phyloP scores from a whole-genome alignment of 176 grass and related monocot genomes.

The Elaeis guineensis region DNA sequence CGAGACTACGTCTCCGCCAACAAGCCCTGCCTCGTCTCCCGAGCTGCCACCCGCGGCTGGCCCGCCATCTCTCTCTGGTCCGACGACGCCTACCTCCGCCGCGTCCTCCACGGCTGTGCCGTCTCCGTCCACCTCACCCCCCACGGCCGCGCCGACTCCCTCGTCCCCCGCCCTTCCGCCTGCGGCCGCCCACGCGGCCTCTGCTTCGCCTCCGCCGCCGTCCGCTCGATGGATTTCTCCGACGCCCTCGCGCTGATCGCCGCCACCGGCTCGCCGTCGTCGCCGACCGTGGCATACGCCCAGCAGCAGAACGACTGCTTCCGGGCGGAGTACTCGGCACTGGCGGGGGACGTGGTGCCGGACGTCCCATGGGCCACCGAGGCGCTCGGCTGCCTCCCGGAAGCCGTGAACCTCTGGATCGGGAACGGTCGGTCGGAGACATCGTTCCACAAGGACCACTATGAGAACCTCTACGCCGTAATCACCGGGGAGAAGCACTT shows the following conservation, averaged over 20 bases:
- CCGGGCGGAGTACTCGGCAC: conserved; percentile 54
- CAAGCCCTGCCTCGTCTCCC: conserved; percentile 66
- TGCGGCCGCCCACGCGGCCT: not conserved
- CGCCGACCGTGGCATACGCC: conserved; percentile 56
- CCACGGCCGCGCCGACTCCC: conserved; percentile 66
- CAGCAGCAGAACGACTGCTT: conserved; percentile 97
- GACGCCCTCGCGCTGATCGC: conserved; percentile 38
- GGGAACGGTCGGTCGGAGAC: conserved; percentile 62
- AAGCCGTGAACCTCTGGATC: conserved; percentile 92
- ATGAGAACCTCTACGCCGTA: conserved; percentile 87
- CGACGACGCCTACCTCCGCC: conserved; percentile 53
- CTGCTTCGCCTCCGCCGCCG: conserved; percentile 69
- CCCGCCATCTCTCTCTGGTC: conserved; percentile 63
- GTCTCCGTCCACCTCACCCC: conserved; percentile 92
- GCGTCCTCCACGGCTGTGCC: conserved; percentile 33
- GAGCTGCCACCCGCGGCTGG: conserved; percentile 65
- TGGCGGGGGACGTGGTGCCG: conserved; percentile 67
- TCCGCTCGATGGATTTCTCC: conserved; percentile 53
- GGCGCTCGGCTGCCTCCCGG: conserved; percentile 66
- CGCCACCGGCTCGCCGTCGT: conserved; percentile 23
- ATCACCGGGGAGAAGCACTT: conserved; percentile 90
- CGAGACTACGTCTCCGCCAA: conserved; percentile 63
- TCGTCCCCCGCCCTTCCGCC: conserved; percentile 29
- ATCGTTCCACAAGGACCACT: conserved; percentile 95
- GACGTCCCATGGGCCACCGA: conserved; percentile 89